Evolutionary conservation across 345 rosid species (phyloP).

Genomic region (Camelina sativa): DNA sequence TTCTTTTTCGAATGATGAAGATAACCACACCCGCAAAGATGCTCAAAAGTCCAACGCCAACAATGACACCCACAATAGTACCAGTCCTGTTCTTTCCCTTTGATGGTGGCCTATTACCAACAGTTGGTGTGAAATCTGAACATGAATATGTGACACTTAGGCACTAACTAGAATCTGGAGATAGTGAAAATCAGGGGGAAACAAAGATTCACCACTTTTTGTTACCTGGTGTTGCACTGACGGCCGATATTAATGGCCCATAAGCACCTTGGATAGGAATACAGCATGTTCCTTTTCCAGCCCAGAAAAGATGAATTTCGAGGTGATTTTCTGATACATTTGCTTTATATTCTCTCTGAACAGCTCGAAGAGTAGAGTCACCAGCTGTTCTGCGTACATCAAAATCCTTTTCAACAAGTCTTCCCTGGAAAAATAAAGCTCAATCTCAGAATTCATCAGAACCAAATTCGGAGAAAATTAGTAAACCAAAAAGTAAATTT

Average conservation of each 20-base stretch:
- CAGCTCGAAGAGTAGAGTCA: constrained; percentile 46
- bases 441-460: constrained; percentile 8
- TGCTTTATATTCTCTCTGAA: constrained; percentile 32
- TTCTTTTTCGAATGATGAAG: constrained; percentile 49
- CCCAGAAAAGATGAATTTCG: constrained; percentile 49
- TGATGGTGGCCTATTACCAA: constrained; percentile 53
- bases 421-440: constrained; percentile 44
- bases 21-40: constrained; percentile 43
- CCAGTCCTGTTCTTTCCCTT: constrained; percentile 33
- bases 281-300: constrained; percentile 51
- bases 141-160: constrained; percentile 6
- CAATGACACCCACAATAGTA: constrained; percentile 43
- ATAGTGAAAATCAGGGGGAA: neutral
- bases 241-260: constrained; percentile 54
- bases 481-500: neutral
- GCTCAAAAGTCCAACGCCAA: constrained; percentile 41
- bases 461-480: neutral
- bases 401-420: constrained; percentile 53
- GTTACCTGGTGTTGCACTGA: constrained; percentile 68
- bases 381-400: constrained; percentile 52
- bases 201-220: neutral
- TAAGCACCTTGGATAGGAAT: constrained; percentile 49
- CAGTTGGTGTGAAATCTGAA: constrained; percentile 73
- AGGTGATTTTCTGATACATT: constrained; percentile 45
- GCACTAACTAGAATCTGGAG: neutral